Evolutionary conservation across 2,329 filamentous ascomycete species (phyloP).

Genomic region (Davidsoniella eucalypti): DNA sequence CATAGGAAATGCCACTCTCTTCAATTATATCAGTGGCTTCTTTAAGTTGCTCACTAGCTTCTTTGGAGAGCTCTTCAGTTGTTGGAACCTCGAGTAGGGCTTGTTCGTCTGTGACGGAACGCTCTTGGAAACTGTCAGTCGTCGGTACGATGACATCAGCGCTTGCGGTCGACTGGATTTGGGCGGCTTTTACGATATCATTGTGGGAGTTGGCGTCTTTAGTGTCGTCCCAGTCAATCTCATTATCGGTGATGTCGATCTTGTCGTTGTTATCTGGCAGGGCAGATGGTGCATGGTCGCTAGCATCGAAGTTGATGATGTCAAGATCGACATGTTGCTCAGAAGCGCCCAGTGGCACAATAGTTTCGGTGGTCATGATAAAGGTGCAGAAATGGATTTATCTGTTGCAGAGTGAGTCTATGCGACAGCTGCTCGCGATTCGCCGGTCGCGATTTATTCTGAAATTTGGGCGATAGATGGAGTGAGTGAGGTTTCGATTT

Average conservation of each 20-base stretch:
- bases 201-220: background rate
- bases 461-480: background rate
- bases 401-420: background rate
- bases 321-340: constrained; percentile 20
- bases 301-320: constrained; percentile 23
- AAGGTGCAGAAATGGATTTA: background rate
- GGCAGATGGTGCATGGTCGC: constrained; percentile 14
- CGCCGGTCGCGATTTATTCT: background rate
- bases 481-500: no score
- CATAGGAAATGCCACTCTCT: constrained; percentile 7
- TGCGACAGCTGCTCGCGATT: background rate
- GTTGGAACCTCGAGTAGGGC: background rate
- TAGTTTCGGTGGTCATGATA: constrained; percentile 12
- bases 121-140: background rate
- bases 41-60: background rate
- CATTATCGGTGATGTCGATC: constrained; percentile 4
- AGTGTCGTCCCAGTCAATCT: constrained; percentile 12
- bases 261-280: background rate
- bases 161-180: background rate
- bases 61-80: background rate
- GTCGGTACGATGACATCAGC: background rate
- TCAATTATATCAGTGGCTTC: background rate
- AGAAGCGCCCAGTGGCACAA: constrained; percentile 15
- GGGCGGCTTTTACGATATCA: background rate
- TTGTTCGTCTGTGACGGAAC: background rate